Conservation (phyloP, 2,329 filamentous ascomycete genomes). For the Talaromyces amestolkiae region DNA sequence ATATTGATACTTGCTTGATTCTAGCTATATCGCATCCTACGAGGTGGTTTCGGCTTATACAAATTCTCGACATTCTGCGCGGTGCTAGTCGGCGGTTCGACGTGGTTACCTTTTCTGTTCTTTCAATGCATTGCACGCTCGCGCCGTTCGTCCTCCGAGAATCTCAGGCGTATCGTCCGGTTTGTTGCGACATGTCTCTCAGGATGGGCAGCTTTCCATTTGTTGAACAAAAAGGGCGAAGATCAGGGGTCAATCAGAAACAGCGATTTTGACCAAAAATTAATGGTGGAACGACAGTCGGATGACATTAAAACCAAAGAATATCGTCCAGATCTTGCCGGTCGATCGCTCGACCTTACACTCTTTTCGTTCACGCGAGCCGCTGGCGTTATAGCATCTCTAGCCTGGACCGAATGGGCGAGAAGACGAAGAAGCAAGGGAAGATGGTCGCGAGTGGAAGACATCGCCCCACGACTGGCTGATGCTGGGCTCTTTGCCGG, state of each 20-base stretch:
- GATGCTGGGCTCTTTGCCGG: constrained; percentile 70
- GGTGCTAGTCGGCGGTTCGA: constrained; percentile 52
- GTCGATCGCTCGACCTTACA: constrained; percentile 76
- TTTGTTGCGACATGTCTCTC: constrained; percentile 49
- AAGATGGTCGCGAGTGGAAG: constrained; percentile 40
- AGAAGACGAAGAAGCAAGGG: constrained; percentile 30
- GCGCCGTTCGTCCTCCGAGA: constrained; percentile 22
- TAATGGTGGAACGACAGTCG: constrained; percentile 10
- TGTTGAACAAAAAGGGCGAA: constrained; percentile 46
- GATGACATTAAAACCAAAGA: constrained; percentile 19
- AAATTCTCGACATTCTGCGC: constrained; percentile 55
- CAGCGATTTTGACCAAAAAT: constrained; percentile 9
- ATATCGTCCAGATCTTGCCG: constrained; percentile 51
- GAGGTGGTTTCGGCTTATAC: constrained; percentile 42
- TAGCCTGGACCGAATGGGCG: constrained; percentile 59
- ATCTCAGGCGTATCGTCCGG: constrained; percentile 30
- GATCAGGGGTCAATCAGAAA: constrained; percentile 20
- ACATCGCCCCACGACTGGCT: constrained; percentile 45
- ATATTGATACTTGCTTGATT: not conserved
- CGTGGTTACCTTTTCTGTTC: constrained; percentile 40
- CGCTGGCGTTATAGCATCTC: constrained; percentile 66
- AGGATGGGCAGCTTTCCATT: constrained; percentile 49
- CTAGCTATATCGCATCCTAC: constrained; percentile 41
- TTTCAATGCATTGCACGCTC: constrained; percentile 26
- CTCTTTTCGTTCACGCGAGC: constrained; percentile 74